Evolutionary conservation across 495 filamentous ascomycete species (phyloP).

Genomic region (Talaromyces trachyspermus): DNA sequence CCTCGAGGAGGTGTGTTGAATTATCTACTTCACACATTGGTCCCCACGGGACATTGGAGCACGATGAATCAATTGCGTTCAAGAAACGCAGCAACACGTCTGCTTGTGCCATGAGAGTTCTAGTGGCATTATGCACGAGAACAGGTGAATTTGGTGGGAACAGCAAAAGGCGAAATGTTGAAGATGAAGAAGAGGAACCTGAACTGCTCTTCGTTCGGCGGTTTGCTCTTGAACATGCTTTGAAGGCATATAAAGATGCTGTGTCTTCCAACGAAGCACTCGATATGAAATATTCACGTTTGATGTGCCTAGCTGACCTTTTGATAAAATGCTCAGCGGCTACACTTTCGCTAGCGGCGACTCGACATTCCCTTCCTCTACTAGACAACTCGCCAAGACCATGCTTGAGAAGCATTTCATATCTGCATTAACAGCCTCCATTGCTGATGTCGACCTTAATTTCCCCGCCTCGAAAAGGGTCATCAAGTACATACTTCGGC

Average conservation of each 20-base stretch:
- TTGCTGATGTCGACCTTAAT: conserved; percentile 93
- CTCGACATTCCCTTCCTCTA: conserved; percentile 38
- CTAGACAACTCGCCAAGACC: conserved; percentile 72
- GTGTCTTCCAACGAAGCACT: conserved; percentile 67
- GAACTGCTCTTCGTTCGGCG: conserved; percentile 87
- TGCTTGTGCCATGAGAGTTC: conserved; percentile 70
- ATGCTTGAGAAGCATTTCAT: conserved; percentile 99
- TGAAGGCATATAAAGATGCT: conserved; percentile 89
- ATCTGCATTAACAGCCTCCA: conserved; percentile 74
- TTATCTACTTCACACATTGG: conserved; percentile 80
- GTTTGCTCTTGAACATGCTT: conserved; percentile 88
- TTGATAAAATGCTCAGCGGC: conserved; percentile 83
- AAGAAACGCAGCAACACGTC: conserved; percentile 83
- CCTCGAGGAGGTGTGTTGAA: conserved; percentile 88
- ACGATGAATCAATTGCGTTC: conserved; percentile 63
- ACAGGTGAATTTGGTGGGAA: conserved; percentile 61
- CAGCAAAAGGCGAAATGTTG: conserved; percentile 27
- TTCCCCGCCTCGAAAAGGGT: conserved; percentile 87
- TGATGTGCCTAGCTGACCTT: conserved; percentile 79
- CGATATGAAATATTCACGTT: conserved; percentile 78
- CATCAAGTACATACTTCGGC: conserved; percentile 91
- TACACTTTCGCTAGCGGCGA: conserved; percentile 52
- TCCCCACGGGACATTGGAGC: conserved; percentile 71
- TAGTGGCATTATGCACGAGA: conserved; percentile 81
- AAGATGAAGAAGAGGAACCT: conserved; percentile 68